Evolutionary conservation across 2,329 filamentous ascomycete genomes (phyloP).

Genomic region (Trichoderma sp.): DNA sequence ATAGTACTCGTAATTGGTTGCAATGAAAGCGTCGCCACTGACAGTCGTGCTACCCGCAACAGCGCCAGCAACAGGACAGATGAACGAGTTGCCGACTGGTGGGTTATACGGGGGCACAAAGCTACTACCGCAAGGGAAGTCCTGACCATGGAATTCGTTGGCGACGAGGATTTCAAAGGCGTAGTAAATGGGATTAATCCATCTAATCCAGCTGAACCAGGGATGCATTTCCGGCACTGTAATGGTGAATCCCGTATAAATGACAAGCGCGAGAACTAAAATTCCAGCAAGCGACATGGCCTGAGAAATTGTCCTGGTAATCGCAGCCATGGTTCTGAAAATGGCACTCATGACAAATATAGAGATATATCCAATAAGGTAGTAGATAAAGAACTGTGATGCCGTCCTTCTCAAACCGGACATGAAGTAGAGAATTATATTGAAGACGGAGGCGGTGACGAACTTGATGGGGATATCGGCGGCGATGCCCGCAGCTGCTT

Average conservation of each 20-base stretch:
- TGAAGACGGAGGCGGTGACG: conserved; percentile 46
- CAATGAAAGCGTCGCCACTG: conserved; percentile 60
- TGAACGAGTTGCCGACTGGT: conserved; percentile 44
- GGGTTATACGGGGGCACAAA: conserved; percentile 47
- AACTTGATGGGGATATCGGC: conserved; percentile 59
- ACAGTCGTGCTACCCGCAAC: conserved; percentile 52
- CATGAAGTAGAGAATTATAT: conserved; percentile 58
- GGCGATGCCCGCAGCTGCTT: conserved; percentile 53
- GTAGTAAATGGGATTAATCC: conserved; percentile 70
- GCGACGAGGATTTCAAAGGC: conserved; percentile 69
- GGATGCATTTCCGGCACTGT: conserved; percentile 57
- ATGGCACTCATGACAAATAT: conserved; percentile 73
- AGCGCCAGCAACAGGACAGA: conserved; percentile 54
- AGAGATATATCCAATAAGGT: conserved; percentile 64
- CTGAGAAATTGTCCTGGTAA: conserved; percentile 63
- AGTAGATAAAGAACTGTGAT: conserved; percentile 71
- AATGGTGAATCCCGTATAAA: conserved; percentile 57
- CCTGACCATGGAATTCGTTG: conserved; percentile 65
- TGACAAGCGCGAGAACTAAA: conserved; percentile 58
- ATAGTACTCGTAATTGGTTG: conserved; percentile 53
- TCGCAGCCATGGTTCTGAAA: conserved; percentile 69
- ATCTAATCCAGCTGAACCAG: conserved; percentile 75
- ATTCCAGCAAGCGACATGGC: conserved; percentile 53
- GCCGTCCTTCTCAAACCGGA: conserved; percentile 53
- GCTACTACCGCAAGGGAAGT: conserved; percentile 52